phyloP scores from a whole-genome alignment of 495 filamentous ascomycete species.

The Talaromyces proteolyticus region DNA sequence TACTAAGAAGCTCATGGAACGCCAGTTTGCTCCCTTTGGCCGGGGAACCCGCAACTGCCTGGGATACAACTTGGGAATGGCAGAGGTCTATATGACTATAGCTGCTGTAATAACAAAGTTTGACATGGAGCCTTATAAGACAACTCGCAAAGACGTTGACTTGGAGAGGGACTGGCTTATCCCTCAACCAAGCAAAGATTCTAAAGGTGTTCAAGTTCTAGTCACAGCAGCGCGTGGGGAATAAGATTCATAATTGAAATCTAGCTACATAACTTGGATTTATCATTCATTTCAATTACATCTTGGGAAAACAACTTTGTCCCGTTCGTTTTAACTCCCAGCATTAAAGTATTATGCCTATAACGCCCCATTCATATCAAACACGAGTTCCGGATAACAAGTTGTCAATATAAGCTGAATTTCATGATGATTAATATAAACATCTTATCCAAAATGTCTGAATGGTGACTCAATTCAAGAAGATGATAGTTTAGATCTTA shows the following conservation, averaged over 20 bases:
- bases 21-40: not conserved
- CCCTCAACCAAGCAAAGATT: slow-evolving; percentile 21
- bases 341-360: not conserved
- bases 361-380: not conserved
- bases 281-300: not conserved
- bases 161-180: slow-evolving; percentile 28
- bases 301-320: not conserved
- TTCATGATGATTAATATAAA: not conserved
- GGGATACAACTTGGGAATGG: slow-evolving; percentile 17
- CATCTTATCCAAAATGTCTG: not conserved
- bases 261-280: not conserved
- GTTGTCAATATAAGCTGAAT: not conserved
- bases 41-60: not conserved
- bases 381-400: not conserved
- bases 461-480: not conserved
- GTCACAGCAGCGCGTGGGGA: not conserved
- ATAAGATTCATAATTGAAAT: not conserved
- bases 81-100: slow-evolving; percentile 26
- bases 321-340: not conserved
- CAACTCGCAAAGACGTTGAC: slow-evolving; percentile 25
- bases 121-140: slow-evolving; percentile 27
- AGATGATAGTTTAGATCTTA: not conserved
- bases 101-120: slow-evolving; percentile 20
- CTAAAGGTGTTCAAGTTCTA: slow-evolving; percentile 20
- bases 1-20: not conserved